Conservation (phyloP, 805 yeast species). For the Pichia heedii region DNA sequence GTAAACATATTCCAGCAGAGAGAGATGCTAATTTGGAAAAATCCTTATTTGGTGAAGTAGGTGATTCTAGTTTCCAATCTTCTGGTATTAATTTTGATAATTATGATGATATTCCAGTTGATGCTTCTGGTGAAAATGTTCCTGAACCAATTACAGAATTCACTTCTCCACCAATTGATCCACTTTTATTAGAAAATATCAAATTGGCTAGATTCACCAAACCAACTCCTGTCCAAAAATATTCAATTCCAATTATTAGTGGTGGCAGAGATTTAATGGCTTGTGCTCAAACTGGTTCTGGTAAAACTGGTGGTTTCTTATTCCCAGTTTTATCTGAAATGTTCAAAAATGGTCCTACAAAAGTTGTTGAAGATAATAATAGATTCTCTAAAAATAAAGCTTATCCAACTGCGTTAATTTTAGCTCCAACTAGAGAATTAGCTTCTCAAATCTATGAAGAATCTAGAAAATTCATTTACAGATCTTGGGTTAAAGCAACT, state of each 20-base stretch:
- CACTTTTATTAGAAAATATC: conserved; percentile 78
- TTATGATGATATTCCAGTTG: conserved; percentile 98
- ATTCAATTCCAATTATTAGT: conserved; percentile 71
- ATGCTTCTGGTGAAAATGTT: conserved; percentile 89
- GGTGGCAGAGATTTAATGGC: conserved; percentile 75
- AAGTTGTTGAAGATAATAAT: conserved; percentile 35
- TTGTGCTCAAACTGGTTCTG: conserved; percentile 98
- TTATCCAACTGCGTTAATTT: conserved; percentile 85
- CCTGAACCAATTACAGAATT: conserved; percentile 89
- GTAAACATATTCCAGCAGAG: conserved; percentile 78
- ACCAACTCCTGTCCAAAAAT: conserved; percentile 96
- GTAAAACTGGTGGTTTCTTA: conserved; percentile 99
- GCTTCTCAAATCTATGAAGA: conserved; percentile 95
- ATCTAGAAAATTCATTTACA: conserved; percentile 89
- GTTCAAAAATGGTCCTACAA: conserved; percentile 79
- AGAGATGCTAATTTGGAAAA: conserved; percentile 60
- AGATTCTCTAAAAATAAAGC: conserved; percentile 64
- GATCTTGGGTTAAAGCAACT: conserved; percentile 96
- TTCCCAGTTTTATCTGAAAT: conserved; percentile 95
- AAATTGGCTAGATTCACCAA: conserved; percentile 80
- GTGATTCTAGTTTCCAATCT: conserved; percentile 70
- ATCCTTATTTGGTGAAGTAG: conserved; percentile 75
- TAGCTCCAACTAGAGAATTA: conserved; percentile 99
- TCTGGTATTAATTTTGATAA: conserved; percentile 98
- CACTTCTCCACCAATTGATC: conserved; percentile 87